These are phyloP conservation scores for Candida anutae DNA, from an alignment of 1,139 yeast genomes.

Conservation along the genomic window DNA sequence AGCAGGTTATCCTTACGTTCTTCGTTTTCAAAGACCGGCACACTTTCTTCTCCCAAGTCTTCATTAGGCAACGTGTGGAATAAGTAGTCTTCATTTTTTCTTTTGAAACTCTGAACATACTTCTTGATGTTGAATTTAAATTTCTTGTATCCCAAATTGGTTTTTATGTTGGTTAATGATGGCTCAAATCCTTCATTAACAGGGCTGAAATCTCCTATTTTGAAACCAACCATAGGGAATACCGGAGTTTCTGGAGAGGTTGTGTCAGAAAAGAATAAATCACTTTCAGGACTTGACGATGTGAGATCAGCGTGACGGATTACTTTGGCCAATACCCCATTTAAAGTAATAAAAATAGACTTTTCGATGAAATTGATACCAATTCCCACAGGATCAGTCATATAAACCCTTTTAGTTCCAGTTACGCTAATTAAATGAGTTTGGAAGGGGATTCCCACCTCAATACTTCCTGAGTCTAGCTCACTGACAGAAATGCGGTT, in stretches of 20 bases:
- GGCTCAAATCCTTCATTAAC: conserved; percentile 5
- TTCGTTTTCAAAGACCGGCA: conserved; percentile 10
- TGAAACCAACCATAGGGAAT: conserved; percentile 37
- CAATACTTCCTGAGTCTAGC: conserved; percentile 25
- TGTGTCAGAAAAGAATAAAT: conserved; percentile 1
- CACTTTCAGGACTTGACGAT: conserved; percentile 6
- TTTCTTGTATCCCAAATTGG: conserved; percentile 68
- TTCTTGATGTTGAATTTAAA: conserved; percentile 67
- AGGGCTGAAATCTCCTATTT: conserved; percentile 18
- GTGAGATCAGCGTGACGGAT: conserved; percentile 25
- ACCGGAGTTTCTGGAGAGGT: conserved; percentile 14
- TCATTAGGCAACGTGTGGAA: conserved; percentile 12
- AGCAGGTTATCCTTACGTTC: conserved; percentile 16
- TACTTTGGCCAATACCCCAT: conserved; percentile 50
- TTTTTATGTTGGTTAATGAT: conserved; percentile 24
- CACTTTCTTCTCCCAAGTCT: conserved; percentile 5
- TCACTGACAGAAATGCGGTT: conserved; percentile 22
- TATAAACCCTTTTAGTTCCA: conserved; percentile 13
- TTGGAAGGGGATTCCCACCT: conserved; percentile 31
- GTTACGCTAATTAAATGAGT: conserved; percentile 11
- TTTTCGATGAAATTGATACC: conserved; percentile 67
- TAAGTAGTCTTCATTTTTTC: conserved; percentile 15
- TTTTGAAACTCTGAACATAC: conserved; percentile 44
- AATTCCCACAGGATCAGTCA: conserved; percentile 68
- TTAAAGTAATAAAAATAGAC: conserved; percentile 69